Conservation (phyloP, 768 basidiomycete genomes). For the Boletus rubroflammeus region DNA sequence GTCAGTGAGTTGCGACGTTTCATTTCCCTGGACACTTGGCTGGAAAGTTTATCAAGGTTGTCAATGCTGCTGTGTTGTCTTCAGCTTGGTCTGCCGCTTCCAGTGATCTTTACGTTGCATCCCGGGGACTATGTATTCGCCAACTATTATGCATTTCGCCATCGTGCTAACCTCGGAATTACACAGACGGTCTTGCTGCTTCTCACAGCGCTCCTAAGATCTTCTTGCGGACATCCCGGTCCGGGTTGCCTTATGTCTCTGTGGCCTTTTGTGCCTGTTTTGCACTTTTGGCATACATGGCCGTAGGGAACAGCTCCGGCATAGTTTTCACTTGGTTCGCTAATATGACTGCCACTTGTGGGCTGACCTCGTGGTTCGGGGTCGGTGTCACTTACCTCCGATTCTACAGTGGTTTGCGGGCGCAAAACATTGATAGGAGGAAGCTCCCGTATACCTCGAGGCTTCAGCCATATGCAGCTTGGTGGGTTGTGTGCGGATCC, state of each 20-base stretch:
- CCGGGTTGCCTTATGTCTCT: constrained; percentile 44
- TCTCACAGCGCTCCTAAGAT: constrained; percentile 48
- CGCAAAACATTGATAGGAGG: constrained; percentile 45
- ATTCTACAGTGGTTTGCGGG: constrained; percentile 42
- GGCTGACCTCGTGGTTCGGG: constrained; percentile 41
- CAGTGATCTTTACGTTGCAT: constrained; percentile 35
- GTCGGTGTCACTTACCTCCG: constrained; percentile 43
- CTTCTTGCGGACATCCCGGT: constrained; percentile 37
- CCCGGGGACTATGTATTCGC: constrained; percentile 31
- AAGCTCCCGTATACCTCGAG: constrained; percentile 42
- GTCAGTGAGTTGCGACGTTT: constrained; percentile 26
- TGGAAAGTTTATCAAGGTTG: constrained; percentile 10
- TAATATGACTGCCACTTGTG: constrained; percentile 33
- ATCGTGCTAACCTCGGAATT: constrained; percentile 17
- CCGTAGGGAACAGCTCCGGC: constrained; percentile 31
- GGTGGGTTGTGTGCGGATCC: constrained; percentile 30
- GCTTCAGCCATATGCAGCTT: constrained; percentile 41
- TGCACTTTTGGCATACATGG: constrained; percentile 38
- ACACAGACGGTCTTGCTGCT: constrained; percentile 47
- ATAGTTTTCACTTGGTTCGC: constrained; percentile 41
- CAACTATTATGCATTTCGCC: background rate
- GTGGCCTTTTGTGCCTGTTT: constrained; percentile 28
- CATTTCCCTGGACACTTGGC: background rate
- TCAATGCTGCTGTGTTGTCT: constrained; percentile 38
- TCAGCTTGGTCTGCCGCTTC: constrained; percentile 39